Conservation (phyloP, 352 stramenopile species). For the Sclerospora graminicola region DNA sequence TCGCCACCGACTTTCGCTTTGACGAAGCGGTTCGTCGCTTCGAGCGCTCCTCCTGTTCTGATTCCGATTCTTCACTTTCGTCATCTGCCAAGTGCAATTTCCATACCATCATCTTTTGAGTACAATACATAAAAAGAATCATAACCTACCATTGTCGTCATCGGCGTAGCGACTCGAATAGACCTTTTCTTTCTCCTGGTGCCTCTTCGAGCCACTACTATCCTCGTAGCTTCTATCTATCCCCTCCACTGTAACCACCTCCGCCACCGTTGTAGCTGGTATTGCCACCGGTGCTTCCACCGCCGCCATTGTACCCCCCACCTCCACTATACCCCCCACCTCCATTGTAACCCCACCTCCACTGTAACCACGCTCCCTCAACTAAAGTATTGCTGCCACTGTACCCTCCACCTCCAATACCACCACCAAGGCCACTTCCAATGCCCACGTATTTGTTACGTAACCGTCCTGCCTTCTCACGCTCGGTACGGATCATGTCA, state of each 20-base stretch:
- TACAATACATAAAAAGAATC: not conserved
- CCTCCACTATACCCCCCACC: conserved; percentile 28
- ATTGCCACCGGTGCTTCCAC: conserved; percentile 22
- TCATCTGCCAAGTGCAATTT: conserved; percentile 24
- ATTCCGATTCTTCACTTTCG: conserved; percentile 54
- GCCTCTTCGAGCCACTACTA: conserved; percentile 33
- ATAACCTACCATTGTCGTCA: conserved; percentile 25
- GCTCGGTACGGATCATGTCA: conserved; percentile 79
- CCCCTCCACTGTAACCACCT: too few species aligned
- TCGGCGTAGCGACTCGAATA: conserved; percentile 71
- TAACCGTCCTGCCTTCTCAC: conserved; percentile 76
- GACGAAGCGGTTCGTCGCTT: conserved; percentile 53
- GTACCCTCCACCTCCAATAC: conserved; percentile 26
- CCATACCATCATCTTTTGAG: not conserved
- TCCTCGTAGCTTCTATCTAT: too few species aligned
- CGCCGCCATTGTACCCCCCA: conserved; percentile 22
- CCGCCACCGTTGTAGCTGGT: conserved; percentile 26
- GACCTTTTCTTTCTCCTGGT: conserved; percentile 45
- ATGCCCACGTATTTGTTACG: conserved; percentile 87
- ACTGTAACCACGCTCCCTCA: conserved; percentile 26
- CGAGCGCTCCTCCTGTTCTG: conserved; percentile 50
- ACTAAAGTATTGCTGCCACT: conserved; percentile 29
- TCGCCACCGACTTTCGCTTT: conserved; percentile 44
- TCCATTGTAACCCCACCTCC: conserved; percentile 24
- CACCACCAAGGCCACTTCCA: conserved; percentile 39